Conservation (phyloP, 768 basidiomycete species). For the Tephrocybe sp. region DNA sequence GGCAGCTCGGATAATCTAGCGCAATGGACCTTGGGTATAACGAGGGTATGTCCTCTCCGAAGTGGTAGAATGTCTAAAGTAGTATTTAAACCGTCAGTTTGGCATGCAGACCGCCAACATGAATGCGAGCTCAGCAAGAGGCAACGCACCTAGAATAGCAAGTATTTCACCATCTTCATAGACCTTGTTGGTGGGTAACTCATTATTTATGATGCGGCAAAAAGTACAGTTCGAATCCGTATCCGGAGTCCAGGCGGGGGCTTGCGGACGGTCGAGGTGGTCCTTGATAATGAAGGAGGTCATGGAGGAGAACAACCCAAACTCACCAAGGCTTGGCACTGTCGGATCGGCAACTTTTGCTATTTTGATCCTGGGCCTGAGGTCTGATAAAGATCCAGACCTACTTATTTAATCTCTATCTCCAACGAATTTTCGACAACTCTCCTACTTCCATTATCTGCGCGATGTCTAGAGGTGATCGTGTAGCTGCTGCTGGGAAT, state of each 20-base stretch:
- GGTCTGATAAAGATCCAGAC: too few relatives aligned
- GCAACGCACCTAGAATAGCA: conserved; percentile 57
- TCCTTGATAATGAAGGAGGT: conserved; percentile 74
- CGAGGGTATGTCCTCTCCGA: conserved; percentile 64
- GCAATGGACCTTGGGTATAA: conserved; percentile 68
- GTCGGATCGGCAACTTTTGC: background rate
- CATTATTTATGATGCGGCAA: conserved; percentile 60
- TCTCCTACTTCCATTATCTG: background rate
- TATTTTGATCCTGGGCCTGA: background rate
- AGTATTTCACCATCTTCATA: conserved; percentile 65
- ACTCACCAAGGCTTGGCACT: too few relatives aligned
- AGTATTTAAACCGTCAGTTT: background rate
- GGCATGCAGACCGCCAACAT: too few relatives aligned
- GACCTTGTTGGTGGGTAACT: conserved; percentile 46
- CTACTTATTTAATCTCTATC: too few relatives aligned
- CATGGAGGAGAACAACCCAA: conserved; percentile 38
- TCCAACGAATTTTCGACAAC: too few relatives aligned
- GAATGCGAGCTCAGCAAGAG: background rate
- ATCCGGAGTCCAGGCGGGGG: conserved; percentile 50
- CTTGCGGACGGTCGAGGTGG: conserved; percentile 47
- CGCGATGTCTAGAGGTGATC: conserved; percentile 36
- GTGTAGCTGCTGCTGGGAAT: conserved; percentile 30
- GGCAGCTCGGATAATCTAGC: conserved; percentile 67
- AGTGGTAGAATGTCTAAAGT: conserved; percentile 67
- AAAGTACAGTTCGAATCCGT: conserved; percentile 50